Base-by-base conservation (phyloP, 2,329 filamentous ascomycete species). In the Colletotrichum sp. region DNA sequence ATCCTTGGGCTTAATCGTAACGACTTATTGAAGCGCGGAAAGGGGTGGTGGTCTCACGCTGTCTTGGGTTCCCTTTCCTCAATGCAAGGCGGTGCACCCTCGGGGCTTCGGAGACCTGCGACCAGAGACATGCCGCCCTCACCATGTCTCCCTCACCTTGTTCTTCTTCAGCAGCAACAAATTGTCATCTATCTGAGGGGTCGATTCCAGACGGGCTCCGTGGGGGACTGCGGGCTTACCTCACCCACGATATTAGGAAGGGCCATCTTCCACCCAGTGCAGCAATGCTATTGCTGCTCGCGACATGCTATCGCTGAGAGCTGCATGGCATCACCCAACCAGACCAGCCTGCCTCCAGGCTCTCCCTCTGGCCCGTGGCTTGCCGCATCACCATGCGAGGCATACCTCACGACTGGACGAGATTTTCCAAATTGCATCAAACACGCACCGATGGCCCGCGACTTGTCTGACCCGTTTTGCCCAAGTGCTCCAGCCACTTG, bases 61-160 rank as follows among this genome's bases (percentile, higher is more conserved):
- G 56, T 64, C 70, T 48, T 73, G 70, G 64, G 30, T 48, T 43
- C n/a, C 56, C 43, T 56, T 62, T 55, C n/a, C 52, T 36, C n/a
- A 52, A n/a, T n/a, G 48, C 18, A 30, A 56, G 68, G 68, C 61
- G 55, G 25, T 62, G 34, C 73, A 22, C 16, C 30, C 28, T 72
- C 73, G 73, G 73, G 55, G 27, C 62, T 64, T 72, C 73, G 69
- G 64, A 70, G 27, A 62, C 25, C n/a, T 62, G 67, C 67, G 36
- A 55, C 39, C 30, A 28, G 28, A 32, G 56, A 64, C 36, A 55
- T 18, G 25, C 66, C 18, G 8, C 16, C 18, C 27, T 66, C 7
- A 64, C 61, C 61, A 10, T 52, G 27, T 48, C 25, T 32, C 22
- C 36, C 36, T 39, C 32, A 60, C 22, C 43, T 2, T 12, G 18